Base-by-base conservation (phyloP, 768 basidiomycete genomes). In the Mycena capillaripes region DNA sequence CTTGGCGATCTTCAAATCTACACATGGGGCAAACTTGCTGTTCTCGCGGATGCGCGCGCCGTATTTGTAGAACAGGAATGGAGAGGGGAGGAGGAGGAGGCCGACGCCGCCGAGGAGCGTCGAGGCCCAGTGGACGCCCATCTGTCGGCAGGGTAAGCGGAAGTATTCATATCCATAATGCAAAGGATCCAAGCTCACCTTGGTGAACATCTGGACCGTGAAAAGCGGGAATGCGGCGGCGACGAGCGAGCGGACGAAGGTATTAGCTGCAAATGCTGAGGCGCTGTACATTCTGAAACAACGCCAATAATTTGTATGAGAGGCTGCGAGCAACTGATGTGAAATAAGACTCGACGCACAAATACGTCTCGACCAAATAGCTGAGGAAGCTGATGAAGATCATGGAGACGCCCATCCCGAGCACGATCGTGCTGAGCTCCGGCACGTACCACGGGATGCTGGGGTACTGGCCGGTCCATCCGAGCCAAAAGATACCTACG, bases 61-160 rank as follows among this genome's bases (percentile, higher is more conserved):
- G 78, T 89, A 93, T 69, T 87, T 88, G 81, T 90, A 92, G 84
- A 94, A 93, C 34, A 92, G 76, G 82, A 92, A 90, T 0, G 93
- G 92, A 52, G 86, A 88, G 1, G 93, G 93, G 0, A 88, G 84
- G 32, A 92, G 87, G 17, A 91, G 72, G 2, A 92, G 79, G 0
- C 85, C 85, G 25, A 93, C 76, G 65, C 89, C 82, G 4, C 88
- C 93, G 17, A 93, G 82, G n/a, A 94, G 77, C 2, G 88, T 88
- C 27, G 83, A 81, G 5, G 87, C 86, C 86, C 87, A 89, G 72
- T 88, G 85, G 23, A 88, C 82, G 16, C 86, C 86, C 68, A 89
- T 62, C 85, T 88, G 38, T 10, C n/a, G n/a, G n/a, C n/a, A n/a
- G n/a, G n/a, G n/a, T n/a, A n/a, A n/a, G n/a, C n/a, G n/a, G n/a